Conservation (phyloP, 1,139 yeast genomes). For the Scheffersomyces insectosa region DNA sequence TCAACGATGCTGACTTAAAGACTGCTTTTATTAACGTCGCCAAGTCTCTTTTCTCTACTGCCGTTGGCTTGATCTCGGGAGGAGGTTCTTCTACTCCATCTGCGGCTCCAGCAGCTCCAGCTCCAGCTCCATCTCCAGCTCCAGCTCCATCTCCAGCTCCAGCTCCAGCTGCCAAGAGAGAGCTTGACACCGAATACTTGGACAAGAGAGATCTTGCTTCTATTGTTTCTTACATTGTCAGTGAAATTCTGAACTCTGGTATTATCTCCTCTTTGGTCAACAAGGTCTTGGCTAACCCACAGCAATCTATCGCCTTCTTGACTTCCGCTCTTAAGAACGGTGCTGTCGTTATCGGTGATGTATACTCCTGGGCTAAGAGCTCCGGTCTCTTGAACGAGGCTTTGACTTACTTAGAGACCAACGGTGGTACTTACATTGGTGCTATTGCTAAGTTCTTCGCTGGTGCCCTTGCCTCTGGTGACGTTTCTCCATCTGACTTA, state of each 20-base stretch:
- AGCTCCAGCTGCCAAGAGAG: constrained; percentile 23
- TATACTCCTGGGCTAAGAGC: constrained; percentile 40
- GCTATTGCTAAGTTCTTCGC: constrained; percentile 29
- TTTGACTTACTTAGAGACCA: constrained; percentile 28
- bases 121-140: constrained; percentile 17
- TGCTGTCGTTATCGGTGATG: constrained; percentile 34
- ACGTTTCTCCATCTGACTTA: constrained; percentile 13
- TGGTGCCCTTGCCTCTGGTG: constrained; percentile 12
- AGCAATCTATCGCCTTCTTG: constrained; percentile 33
- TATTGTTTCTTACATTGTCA: constrained; percentile 28
- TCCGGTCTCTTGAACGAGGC: constrained; percentile 38
- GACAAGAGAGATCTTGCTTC: constrained; percentile 41
- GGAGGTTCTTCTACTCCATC: constrained; percentile 16
- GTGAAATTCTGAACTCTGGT: constrained; percentile 37
- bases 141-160: constrained; percentile 19
- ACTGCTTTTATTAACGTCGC: constrained; percentile 37
- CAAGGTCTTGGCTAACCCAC: constrained; percentile 41
- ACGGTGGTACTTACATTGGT: constrained; percentile 34
- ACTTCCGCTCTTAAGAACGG: constrained; percentile 37
- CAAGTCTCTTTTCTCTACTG: constrained; percentile 35
- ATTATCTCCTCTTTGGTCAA: constrained; percentile 31
- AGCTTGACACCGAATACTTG: constrained; percentile 20
- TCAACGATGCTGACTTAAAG: constrained; percentile 38
- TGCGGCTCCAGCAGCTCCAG: constrained; percentile 14
- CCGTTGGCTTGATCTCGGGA: constrained; percentile 27